Evolutionary conservation across 352 stramenopile species (phyloP).

Genomic region (Hyaloperonospora brassicae): DNA sequence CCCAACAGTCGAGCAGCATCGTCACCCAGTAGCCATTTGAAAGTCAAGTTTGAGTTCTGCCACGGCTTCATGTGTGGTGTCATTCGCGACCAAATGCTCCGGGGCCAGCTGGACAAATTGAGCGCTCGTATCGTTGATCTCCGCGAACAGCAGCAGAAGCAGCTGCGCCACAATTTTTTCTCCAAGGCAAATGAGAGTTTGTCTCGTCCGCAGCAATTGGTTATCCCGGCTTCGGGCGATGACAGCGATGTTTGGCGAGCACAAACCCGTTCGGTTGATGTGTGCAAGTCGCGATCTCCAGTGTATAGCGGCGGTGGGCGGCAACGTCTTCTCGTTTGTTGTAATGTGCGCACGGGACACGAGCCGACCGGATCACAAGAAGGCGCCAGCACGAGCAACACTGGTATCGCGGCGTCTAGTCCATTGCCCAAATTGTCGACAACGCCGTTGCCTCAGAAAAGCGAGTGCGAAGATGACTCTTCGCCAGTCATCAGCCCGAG

Average conservation of each 20-base stretch:
- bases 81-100: constrained; percentile 74
- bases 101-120: constrained; percentile 78
- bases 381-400: constrained; percentile 2
- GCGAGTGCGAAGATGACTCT: constrained; percentile 16
- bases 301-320: constrained; percentile 3
- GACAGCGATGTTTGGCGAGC: constrained; percentile 18
- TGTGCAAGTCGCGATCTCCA: constrained; percentile 16
- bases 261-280: constrained; percentile 28
- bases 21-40: constrained; percentile 30
- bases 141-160: constrained; percentile 66
- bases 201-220: constrained; percentile 31
- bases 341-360: constrained; percentile 26
- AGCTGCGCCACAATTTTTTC: constrained; percentile 69
- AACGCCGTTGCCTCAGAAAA: constrained; percentile 22
- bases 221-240: constrained; percentile 10
- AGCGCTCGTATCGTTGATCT: constrained; percentile 57
- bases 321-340: constrained; percentile 5
- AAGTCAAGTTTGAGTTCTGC: constrained; percentile 80
- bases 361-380: constrained; percentile 7
- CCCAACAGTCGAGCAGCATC: constrained; percentile 15
- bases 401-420: constrained; percentile 9
- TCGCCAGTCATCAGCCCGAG: constrained; percentile 5
- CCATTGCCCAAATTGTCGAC: constrained; percentile 28
- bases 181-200: constrained; percentile 62
- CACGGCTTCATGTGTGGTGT: constrained; percentile 84